Base-by-base conservation (phyloP, 768 basidiomycete genomes). In the Psilocybe tampanensis region DNA sequence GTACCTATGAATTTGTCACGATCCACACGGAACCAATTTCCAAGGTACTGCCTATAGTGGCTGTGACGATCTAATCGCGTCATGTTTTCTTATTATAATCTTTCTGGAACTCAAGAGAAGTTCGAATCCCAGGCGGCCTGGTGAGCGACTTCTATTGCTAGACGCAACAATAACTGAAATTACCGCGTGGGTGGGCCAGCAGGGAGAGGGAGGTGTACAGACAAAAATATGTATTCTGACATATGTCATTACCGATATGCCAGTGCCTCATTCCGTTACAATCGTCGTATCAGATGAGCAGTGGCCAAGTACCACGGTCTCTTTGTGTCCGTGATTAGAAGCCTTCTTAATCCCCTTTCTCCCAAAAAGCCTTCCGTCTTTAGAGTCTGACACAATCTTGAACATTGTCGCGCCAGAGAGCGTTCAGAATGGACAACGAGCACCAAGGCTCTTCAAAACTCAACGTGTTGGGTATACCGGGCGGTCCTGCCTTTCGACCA, bases 231-330 rank as follows among this genome's bases (percentile, higher is more conserved):
- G 48, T 36, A 48, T 22, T 19, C 43, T 59, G 58, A 44, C 58
- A 44, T 59, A 60, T 39, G 36, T 39, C 36, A 39, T 39, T 39
- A 39, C 36, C 36, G 36, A 39, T 39, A 39, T 63, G 53, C 26
- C 56, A 60, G 47, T 57, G 56, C 44, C 53, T 60, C 54, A 57
- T 53, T 44, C 60, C 52, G 52, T 48, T 58, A 58, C 56, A 60
- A 52, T 63, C 59, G 59, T 47, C 50, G 48, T 47, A 58, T 53
- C 57, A 58, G 50, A 53, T 52, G 44, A 47, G n/a, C 56, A 26
- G 52, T 54, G 52, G 32, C 32, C 42, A 42, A 48, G 52, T 59
- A 59, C 52, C 58, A 59, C 58, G 52, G 52, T 59, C 52, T 59
- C 47, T 52, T 48, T 54, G 41, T 54, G 48, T 59, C 55, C 52